Percentiles rank a stretch among this genome's conserved stretches.
These are phyloP conservation scores for Sonneratia caseolaris DNA, from an alignment of 345 rosid species.

Conservation along the genomic window DNA sequence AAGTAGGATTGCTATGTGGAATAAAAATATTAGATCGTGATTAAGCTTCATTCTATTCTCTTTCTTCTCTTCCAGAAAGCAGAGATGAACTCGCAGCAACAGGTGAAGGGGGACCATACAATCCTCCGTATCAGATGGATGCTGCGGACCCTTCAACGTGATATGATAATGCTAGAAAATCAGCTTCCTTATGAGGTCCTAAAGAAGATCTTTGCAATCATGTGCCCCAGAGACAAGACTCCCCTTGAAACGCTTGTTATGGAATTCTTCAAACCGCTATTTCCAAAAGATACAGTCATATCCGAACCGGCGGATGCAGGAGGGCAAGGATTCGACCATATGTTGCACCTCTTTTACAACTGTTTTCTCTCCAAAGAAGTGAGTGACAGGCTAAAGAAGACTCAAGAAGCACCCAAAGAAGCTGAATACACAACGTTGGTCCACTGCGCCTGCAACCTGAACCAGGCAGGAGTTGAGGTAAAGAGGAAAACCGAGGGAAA, in stretches of 20 bases:
- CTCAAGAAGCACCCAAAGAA: not conserved
- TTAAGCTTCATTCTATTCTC: no score
- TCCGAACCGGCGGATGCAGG: not conserved
- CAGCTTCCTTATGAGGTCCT: conserved; percentile 21
- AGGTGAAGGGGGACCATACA: not conserved
- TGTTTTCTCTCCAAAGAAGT: conserved; percentile 13
- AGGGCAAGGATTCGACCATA: conserved; percentile 6
- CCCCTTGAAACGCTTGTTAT: conserved; percentile 11
- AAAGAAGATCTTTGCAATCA: conserved; percentile 7
- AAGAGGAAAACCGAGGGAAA: conserved; percentile 6
- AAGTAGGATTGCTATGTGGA: no score
- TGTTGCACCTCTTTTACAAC: conserved; percentile 22
- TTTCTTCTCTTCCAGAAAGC: no score
- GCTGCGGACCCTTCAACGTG: conserved; percentile 19
- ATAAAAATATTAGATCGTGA: no score
- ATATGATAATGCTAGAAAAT: conserved; percentile 28
- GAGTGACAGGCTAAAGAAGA: not conserved
- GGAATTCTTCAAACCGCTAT: conserved; percentile 19
- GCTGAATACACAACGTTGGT: conserved; percentile 4
- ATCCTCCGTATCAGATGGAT: conserved; percentile 17
- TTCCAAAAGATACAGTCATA: conserved; percentile 2
- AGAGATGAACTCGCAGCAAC: not conserved
- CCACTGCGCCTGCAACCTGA: conserved; percentile 14
- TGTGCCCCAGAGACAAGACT: not conserved
- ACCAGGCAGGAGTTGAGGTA: conserved; percentile 11